Base-by-base conservation (phyloP, 371 early-diverging fungal species). In the Haplosporangium sp. region DNA sequence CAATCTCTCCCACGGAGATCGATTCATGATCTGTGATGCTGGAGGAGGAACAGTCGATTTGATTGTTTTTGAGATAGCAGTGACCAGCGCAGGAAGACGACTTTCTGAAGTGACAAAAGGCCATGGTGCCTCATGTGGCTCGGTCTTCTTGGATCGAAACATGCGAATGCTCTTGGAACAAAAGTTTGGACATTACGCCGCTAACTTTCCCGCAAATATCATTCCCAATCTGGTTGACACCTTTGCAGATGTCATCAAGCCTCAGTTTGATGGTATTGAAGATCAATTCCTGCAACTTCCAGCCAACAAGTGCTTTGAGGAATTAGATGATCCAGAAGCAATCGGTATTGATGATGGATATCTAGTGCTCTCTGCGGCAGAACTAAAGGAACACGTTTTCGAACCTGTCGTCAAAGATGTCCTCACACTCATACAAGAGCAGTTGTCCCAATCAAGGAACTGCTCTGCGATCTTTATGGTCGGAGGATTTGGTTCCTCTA, bases 41-140 rank as follows among this genome's bases (percentile, higher is more conserved):
- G 88, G 88, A 44, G 91, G 90, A 48, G 90, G 91, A 27, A 91
- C 91, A 0, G 89, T 89, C 1, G 91, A 90, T 74, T 66, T 90
- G 72, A 89, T 86, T 65, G 84, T 82, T n/a, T 84, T 81, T 69
- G 82, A 77, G 45, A 77, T 84, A 48, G 70, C 74, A 34, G 82
- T 74, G 55, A 82, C 75, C 19, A 67, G 68, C 47, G 69, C 69
- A 11, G 82, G 82, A 52, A 69, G 85, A 19, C 70, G 84, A 20
- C 71, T 89, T 35, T 84, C 84, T 40, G 90, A 89, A 71, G 85
- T 85, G 55, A 89, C 90, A 53, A 86, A 85, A 68, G 90, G 90
- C 15, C 88, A 89, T 40, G 88, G 90, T 52, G 87, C 84, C 20
- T 85, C 86, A 9, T 88, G 88, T 61, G 90, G 90, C 38, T 85